Conservation (phyloP, 2,329 filamentous ascomycete species). For the Sclerotinia glacialis region DNA sequence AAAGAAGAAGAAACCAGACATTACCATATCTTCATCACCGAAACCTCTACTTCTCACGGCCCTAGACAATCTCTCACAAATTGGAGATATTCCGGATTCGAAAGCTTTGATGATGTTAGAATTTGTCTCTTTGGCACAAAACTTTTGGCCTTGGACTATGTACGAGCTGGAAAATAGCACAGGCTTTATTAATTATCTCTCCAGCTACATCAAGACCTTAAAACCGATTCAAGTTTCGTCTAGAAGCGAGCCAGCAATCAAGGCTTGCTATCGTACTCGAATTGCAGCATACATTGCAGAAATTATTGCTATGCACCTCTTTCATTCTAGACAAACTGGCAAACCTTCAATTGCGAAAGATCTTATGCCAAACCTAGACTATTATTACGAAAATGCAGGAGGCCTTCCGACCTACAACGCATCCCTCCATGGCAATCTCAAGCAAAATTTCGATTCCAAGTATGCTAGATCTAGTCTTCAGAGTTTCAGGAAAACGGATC, state of each 20-base stretch:
- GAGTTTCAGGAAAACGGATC: conserved; percentile 73
- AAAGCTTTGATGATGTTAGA: conserved; percentile 75
- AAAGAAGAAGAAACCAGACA: conserved; percentile 45
- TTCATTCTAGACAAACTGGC: conserved; percentile 75
- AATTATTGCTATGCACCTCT: conserved; percentile 86
- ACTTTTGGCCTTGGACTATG: conserved; percentile 94
- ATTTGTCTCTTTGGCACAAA: conserved; percentile 84
- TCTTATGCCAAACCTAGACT: conserved; percentile 71
- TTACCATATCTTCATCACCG: conserved; percentile 45
- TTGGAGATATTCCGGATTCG: conserved; percentile 61
- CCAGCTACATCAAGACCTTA: conserved; percentile 64
- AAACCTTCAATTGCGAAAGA: conserved; percentile 65
- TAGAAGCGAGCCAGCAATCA: conserved; percentile 48
- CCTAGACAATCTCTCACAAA: conserved; percentile 64
- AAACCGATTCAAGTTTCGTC: conserved; percentile 51
- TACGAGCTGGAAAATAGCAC: conserved; percentile 72
- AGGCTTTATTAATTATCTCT: conserved; percentile 68
- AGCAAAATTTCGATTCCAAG: conserved; percentile 76
- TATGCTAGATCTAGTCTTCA: conserved; percentile 72
- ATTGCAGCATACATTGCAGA: conserved; percentile 83
- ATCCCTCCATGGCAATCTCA: conserved; percentile 81
- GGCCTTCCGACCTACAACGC: conserved; percentile 79
- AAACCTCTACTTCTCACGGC: conserved; percentile 73
- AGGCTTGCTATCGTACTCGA: conserved; percentile 58
- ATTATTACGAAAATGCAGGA: conserved; percentile 76